Evolutionary conservation across 163 green algal genomes (phyloP), one percentile per base, ranked within the genome.

Genomic region (Scenedesmus sp.): DNA sequence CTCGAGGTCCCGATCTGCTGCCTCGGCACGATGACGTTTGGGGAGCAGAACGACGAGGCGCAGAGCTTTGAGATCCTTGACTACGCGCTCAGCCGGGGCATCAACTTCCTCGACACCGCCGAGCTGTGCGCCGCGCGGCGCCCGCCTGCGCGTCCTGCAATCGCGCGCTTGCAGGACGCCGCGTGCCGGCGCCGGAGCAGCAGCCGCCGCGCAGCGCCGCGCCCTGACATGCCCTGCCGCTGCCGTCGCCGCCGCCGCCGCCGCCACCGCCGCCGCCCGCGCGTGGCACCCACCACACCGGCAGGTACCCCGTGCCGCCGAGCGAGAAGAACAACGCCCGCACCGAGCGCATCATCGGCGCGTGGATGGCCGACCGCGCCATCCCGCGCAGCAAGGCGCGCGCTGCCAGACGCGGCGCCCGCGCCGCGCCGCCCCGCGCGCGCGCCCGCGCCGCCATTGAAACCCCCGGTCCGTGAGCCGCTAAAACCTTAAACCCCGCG

Each of bases 51-150:
- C 73, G 84, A 56, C 3, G 75, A 91, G 75, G 80, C 87, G 74
- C 77, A 91, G 70, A 70, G 78, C 7, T 88, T 83, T 24, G 83
- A 70, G 50, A 90, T 96, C 84, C 69, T 98, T 64, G 92, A 94
- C 83, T 93, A 90, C 48, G 84, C 83, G 4, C 76, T 92, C 44
- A 73, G 82, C 10, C 31, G 86, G 17, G 94, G 93, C 14, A 54
- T 95, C 24, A 94, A 95, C 74, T 97, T 97, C 79, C 70, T 98
- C 4, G 95, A 98, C 84, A 97, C 91, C 11, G 93, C 93, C 10
- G 92, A 95, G 76, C 78, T 94, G 78, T 92, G 56, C 75, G 70
- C n/a, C n/a, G n/a, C n/a, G n/a, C n/a, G n/a, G n/a, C n/a, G n/a
- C n/a, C n/a, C n/a, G n/a, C n/a, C n/a, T n/a, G n/a, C n/a, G n/a